Conservation (phyloP, 2,329 filamentous ascomycete genomes). For the Tolypocladium endophyticum region DNA sequence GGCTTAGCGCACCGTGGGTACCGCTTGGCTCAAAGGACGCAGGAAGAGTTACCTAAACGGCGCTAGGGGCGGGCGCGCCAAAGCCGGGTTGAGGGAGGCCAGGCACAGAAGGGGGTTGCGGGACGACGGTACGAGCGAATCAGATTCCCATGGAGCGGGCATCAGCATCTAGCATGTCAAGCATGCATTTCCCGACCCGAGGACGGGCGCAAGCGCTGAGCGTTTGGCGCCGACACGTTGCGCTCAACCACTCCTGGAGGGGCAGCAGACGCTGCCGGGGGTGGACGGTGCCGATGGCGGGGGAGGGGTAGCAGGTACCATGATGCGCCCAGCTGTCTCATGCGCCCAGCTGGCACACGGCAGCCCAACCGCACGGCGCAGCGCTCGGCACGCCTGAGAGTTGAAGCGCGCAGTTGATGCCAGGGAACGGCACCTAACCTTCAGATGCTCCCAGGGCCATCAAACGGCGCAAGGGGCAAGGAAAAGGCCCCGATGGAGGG, state of each 20-base stretch:
- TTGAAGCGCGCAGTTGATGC: no score
- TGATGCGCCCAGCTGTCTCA: not conserved
- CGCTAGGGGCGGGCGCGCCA: not conserved
- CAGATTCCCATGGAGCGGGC: not conserved
- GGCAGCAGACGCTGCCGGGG: not conserved
- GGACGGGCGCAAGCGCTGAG: not conserved
- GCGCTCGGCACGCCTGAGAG: no score
- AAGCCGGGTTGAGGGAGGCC: not conserved
- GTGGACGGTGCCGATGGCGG: not conserved
- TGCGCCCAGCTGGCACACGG: not conserved
- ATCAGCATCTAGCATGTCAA: not conserved
- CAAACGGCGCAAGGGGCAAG: not conserved
- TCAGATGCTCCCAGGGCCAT: no score
- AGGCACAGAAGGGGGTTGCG: not conserved
- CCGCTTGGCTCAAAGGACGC: not conserved
- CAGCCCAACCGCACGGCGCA: no score
- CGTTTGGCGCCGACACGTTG: not conserved
- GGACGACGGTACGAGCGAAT: not conserved
- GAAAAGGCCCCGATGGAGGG: not conserved
- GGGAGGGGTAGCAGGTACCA: not conserved
- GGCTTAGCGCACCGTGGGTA: not conserved
- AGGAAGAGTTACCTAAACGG: not conserved
- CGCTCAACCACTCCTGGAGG: no score
- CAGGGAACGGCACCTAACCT: not conserved
- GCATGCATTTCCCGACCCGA: not conserved